A percentile compares a stretch with the other conserved stretches of the same genome.
These are phyloP conservation scores for Malbranchea cinnamomea DNA, from an alignment of 2,329 filamentous ascomycete genomes.

Conservation along the genomic window DNA sequence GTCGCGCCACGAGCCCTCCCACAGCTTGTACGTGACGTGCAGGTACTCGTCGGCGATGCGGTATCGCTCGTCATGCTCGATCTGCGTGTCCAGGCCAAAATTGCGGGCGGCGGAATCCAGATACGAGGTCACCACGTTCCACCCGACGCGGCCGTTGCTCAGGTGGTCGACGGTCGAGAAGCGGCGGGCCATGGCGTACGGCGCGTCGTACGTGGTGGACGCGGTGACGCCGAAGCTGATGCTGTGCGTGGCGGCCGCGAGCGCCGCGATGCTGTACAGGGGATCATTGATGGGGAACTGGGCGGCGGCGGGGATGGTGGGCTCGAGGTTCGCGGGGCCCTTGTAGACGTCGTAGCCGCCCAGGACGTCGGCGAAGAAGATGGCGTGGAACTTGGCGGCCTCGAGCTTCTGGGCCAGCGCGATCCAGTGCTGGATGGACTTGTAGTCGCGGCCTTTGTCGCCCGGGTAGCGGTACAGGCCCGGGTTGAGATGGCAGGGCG, in stretches of 20 bases:
- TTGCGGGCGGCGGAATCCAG: conserved; percentile 34
- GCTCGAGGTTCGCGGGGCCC: conserved; percentile 24
- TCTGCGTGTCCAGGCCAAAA: conserved; percentile 30
- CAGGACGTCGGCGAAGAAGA: conserved; percentile 38
- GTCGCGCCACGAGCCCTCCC: conserved; percentile 38
- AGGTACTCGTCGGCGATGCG: conserved; percentile 35
- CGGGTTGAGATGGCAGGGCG: conserved; percentile 32
- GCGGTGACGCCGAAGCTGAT: conserved; percentile 39
- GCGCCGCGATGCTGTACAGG: conserved; percentile 28
- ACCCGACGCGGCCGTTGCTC: conserved; percentile 35
- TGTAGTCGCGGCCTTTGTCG: conserved; percentile 25
- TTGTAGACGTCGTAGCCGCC: conserved; percentile 34
- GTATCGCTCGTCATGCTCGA: conserved; percentile 37
- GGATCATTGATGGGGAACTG: conserved; percentile 32
- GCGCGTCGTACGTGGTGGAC: conserved; percentile 40
- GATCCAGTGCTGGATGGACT: conserved; percentile 33
- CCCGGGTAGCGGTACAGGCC: conserved; percentile 24
- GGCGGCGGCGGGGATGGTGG: conserved; percentile 24
- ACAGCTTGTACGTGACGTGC: conserved; percentile 33
- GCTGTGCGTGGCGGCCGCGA: conserved; percentile 33
- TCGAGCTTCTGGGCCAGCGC: conserved; percentile 33
- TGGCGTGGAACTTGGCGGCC: conserved; percentile 34
- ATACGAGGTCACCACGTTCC: conserved; percentile 39
- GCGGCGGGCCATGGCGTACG: conserved; percentile 39
- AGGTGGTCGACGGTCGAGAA: conserved; percentile 41